Base-by-base conservation (phyloP, 371 early-diverging fungal genomes). In the Parasitella parasitica region DNA sequence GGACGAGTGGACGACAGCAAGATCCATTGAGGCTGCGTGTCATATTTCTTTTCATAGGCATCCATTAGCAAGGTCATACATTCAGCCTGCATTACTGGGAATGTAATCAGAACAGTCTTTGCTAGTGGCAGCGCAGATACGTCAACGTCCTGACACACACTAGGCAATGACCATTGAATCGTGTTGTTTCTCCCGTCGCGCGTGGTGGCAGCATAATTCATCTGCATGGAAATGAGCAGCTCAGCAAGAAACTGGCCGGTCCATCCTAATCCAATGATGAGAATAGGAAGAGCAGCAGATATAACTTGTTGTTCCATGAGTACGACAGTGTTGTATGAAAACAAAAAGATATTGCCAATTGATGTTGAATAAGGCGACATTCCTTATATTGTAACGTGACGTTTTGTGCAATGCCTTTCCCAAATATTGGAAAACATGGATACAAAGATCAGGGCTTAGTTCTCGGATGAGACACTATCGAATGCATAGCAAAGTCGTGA, bases 181-280 rank as follows among this genome's bases (percentile, higher is more conserved):
- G 80, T 75, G 34, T 59, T 54, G 20, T 75, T 55, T 34, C 80
- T 70, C 4, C 80, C 80, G 55, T 79, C 80, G 38, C 80, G 77
- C 12, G 80, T 77, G 1, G 80, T 77, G 1, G 76, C 73, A n/a
- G 76, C 73, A 72, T 63, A 77, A 11, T 64, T 43, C 11, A 77
- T 11, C 4, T 70, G 50, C 15, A 59, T 39, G 2, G 67, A 64
- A 0, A 61, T 30, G 15, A 77, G 24, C 0, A 75, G 61, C 6
- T 70, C 71, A 15, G 64, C 59, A 6, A 80, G 54, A 43, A 80
- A 80, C 28, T 71, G 71, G 6, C 80, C 80, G n/a, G 77, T 75
- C 80, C 80, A 80, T 16, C 80, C 80, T 3, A 75, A 43, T 5
- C 80, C 80, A 2, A 80, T 54, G 41, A 80, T 75, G 5, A 80